Percentiles rank a stretch among this genome's conserved stretches.
These are phyloP conservation scores for Starmerella scarabaei DNA, from an alignment of 805 yeast species.

Conservation along the genomic window DNA sequence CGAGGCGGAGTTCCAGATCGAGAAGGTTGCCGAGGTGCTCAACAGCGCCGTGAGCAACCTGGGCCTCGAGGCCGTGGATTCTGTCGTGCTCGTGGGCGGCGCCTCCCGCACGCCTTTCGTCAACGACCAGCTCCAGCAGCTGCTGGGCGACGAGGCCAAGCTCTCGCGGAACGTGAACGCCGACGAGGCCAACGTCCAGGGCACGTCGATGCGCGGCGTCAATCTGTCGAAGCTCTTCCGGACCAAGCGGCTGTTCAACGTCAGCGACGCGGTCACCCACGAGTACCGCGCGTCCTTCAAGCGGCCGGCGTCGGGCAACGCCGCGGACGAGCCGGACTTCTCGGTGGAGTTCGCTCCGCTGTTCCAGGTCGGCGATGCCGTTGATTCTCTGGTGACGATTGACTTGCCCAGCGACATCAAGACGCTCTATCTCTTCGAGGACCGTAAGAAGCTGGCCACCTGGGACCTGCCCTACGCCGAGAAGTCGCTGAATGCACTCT, in stretches of 20 bases:
- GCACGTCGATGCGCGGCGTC: conserved; percentile 76
- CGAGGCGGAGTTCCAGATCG: conserved; percentile 26
- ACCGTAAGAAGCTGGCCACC: conserved; percentile 27
- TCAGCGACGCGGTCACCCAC: conserved; percentile 43
- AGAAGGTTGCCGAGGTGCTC: conserved; percentile 42
- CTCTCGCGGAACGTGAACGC: conserved; percentile 82
- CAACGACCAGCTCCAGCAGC: conserved; percentile 31
- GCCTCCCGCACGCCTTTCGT: conserved; percentile 82
- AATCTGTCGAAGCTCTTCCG: conserved; percentile 55
- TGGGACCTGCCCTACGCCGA: conserved; percentile 23
- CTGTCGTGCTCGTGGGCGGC: conserved; percentile 75
- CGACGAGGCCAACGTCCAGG: conserved; percentile 87
- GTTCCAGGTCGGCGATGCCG: conserved; percentile 25
- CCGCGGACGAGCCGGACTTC: conserved; percentile 23
- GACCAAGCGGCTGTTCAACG: conserved; percentile 41
- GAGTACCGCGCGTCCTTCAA: conserved; percentile 32
- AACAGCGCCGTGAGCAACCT: conserved; percentile 29
- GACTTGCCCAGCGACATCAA: conserved; percentile 20
- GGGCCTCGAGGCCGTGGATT: conserved; percentile 16
- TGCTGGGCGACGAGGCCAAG: conserved; percentile 37
- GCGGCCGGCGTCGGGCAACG: background rate
- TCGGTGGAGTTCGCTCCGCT: background rate
- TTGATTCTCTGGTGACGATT: conserved; percentile 24
- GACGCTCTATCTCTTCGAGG: conserved; percentile 30
- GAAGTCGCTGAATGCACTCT: conserved; percentile 21